Evolutionary conservation across 2,329 filamentous ascomycete genomes (phyloP), one percentile per base, ranked within the genome.

Genomic region (Sclerotinia spermophila): DNA sequence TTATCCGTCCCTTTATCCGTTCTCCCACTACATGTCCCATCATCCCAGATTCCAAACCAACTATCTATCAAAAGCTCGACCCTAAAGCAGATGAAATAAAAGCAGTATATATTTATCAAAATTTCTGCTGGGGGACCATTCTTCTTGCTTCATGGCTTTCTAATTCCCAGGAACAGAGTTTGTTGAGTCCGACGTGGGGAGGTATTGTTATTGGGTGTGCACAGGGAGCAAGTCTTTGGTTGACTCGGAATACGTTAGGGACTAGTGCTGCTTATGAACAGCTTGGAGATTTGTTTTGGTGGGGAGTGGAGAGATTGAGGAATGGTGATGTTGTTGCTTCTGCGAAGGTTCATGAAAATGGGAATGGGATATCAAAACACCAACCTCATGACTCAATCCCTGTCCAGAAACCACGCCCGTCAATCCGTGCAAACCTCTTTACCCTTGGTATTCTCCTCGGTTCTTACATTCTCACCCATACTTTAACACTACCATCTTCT

Each of bases 261-360:
- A 85, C 89, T 2, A 91, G 89, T 3, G 82, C 82, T 1, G 85
- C 85, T 0, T 91, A 87, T 74, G 87, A 90, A 75, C 87, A 91
- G 75, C 73, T 85, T 7, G 89, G 87, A 13, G 83, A 84, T 68
- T 82, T 84, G 74, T 82, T 89, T 72, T 85, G 83, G 81, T 77
- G 75, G 75, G 40, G 35, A 1, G 19, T 72, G n/a, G 40, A 24
- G 7, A 55, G 38, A 4, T 8, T 65, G 33, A 45, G 19, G 27
- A 5, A 19, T 62, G 27, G 13, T 13, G 27, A 62, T 44, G 33
- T 10, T 27, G 2, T 27, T 48, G 38, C 33, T 35, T 45, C 27
- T n/a, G 30, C 51, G 5, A 24, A 27, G 30, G 24, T 35, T 5
- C 38, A 53, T 51, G 44, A 45, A 5, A 51, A 64, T n/a, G 19